Base-by-base conservation (phyloP, 352 stramenopile genomes). In the Hyaloperonospora brassicae region DNA sequence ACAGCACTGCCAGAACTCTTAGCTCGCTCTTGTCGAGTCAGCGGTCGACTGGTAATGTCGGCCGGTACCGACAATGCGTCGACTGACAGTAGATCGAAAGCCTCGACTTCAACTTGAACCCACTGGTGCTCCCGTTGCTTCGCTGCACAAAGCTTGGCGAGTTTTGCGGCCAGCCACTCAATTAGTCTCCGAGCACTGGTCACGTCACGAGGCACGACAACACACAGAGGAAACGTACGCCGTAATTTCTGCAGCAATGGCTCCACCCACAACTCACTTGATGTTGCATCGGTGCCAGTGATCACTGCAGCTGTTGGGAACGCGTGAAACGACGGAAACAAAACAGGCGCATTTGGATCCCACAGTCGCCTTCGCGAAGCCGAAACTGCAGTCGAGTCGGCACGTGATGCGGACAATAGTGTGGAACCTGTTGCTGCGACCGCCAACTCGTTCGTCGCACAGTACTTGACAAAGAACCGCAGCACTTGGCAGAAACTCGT, bases 241-340 rank as follows among this genome's bases (percentile, higher is more conserved):
- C 85, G 66, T 42, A 93, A 60, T 40, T 79, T 77, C 21, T 76
- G 81, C 47, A 64, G 78, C 2, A 93, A 54, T 27, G 83, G 83
- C 25, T 70, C 57, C 34, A 87, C 73, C 83, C 83, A 93, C 46
- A 91, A 61, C 30, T 87, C 78, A 50, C 76, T 88, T 24, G 80
- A 83, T 24, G 79, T 84, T 11, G 77, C 80, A 44, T 93, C 83
- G 0, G 73, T 75, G 4, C 83, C 83, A 31, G 79, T 68, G 25
- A 91, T 75, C 14, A 93, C 66, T 10, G 73, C 75, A 13, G 75
- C 83, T 1, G 73, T 82, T 0, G 78, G 78, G 30, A 83, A 78
- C 6, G 63, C 66, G 38, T 80, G 75, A 30, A 82, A 66, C 34
- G 65, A 52, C 10, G 76, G 62, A 36, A 85, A 73, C 24, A 64